Percentiles rank a stretch among this genome's conserved stretches.
These are phyloP conservation scores for Corynespora cassiicola DNA, from an alignment of 2,329 filamentous ascomycete genomes.

Conservation along the genomic window DNA sequence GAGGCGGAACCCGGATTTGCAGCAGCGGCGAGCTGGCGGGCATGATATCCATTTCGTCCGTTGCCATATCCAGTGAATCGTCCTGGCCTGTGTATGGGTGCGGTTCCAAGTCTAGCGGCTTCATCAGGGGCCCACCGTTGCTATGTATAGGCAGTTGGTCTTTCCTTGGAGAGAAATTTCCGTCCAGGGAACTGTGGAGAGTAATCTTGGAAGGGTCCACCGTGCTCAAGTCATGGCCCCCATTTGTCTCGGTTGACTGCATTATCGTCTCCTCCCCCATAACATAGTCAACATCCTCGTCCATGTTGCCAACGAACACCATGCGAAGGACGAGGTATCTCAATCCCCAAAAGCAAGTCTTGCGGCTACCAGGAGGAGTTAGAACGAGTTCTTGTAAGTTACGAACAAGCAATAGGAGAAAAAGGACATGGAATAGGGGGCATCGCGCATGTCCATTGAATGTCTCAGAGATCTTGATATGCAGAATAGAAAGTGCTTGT, in stretches of 20 bases:
- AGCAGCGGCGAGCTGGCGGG: conserved; percentile 18
- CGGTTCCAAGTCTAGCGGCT: conserved; percentile 5
- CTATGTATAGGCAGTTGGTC: conserved; percentile 36
- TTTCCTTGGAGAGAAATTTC: conserved; percentile 20
- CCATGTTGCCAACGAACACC: no score
- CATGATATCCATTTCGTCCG: conserved; percentile 32
- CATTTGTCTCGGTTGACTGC: conserved; percentile 41
- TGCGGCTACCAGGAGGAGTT: no score
- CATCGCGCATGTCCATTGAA: no score
- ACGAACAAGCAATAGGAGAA: no score
- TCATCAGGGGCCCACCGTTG: conserved; percentile 16
- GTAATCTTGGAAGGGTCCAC: conserved; percentile 36
- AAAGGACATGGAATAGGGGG: no score
- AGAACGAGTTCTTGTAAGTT: no score
- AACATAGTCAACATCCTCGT: conserved; percentile 33
- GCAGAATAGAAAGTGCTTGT: no score
- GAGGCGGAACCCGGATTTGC: conserved; percentile 36
- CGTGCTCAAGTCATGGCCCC: conserved; percentile 25
- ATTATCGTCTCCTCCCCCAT: conserved; percentile 39
- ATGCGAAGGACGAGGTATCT: conserved; percentile 1
- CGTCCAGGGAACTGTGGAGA: conserved; percentile 21
- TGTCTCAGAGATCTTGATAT: no score
- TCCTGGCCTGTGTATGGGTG: conserved; percentile 8
- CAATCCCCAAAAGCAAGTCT: no score
- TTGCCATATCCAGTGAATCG: conserved; percentile 18